A percentile compares a stretch with the other conserved stretches of the same genome.
Conservation (phyloP, 2,329 filamentous ascomycete genomes). For the Colletotrichum eremochloae region DNA sequence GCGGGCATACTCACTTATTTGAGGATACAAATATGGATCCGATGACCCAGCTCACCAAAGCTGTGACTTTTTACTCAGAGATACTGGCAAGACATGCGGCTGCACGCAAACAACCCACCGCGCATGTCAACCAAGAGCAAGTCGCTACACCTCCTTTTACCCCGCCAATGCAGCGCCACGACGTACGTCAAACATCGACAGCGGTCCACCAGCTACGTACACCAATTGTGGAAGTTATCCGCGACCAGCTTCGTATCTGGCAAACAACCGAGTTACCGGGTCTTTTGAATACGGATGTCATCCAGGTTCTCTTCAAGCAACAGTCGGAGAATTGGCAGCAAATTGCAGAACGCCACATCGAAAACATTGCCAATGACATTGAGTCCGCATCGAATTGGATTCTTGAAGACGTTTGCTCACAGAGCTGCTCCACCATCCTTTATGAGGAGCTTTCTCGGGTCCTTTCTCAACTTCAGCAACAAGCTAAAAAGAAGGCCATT, state of each 20-base stretch:
- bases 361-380: conserved; percentile 41
- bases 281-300: conserved; percentile 50
- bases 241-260: conserved; percentile 46
- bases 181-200: too few species aligned
- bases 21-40: conserved; percentile 45
- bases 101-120: background rate
- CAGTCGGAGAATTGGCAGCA: conserved; percentile 51
- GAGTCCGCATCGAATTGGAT: conserved; percentile 41
- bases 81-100: background rate
- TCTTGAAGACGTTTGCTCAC: conserved; percentile 43
- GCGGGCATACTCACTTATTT: conserved; percentile 48
- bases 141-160: background rate
- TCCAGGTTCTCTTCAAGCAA: conserved; percentile 48
- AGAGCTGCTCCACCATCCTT: conserved; percentile 38
- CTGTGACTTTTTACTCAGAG: background rate
- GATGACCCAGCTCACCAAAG: conserved; percentile 6
- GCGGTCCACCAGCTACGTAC: background rate
- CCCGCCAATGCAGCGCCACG: too few species aligned
- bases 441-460: conserved; percentile 33
- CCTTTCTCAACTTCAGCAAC: conserved; percentile 15
- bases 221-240: conserved; percentile 45
- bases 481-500: conserved; percentile 19
- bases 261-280: conserved; percentile 51
- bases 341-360: conserved; percentile 47
- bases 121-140: background rate